Evolutionary conservation across 495 filamentous ascomycete species (phyloP).

Genomic region (Aspergillus conjunctus): DNA sequence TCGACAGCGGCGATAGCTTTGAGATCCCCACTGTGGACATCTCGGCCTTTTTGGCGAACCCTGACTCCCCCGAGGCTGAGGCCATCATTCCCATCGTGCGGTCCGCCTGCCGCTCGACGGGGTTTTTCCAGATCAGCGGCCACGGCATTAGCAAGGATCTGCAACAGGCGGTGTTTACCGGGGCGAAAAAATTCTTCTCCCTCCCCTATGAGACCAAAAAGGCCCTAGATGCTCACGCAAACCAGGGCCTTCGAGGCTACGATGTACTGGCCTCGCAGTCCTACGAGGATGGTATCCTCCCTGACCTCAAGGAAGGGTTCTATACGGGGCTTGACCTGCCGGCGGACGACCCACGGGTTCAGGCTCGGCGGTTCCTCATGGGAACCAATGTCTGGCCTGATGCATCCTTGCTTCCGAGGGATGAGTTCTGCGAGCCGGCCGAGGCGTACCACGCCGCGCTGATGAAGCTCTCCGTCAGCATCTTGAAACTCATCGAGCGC

Average conservation of each 20-base stretch:
- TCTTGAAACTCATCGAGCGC: slow-evolving; percentile 22
- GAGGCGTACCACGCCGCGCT: slow-evolving; percentile 26
- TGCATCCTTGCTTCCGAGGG: slow-evolving; percentile 11
- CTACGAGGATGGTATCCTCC: slow-evolving; percentile 26
- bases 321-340: slow-evolving; percentile 33
- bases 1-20: too few relatives aligned
- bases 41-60: slow-evolving; percentile 34
- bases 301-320: slow-evolving; percentile 40
- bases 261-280: slow-evolving; percentile 30
- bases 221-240: slow-evolving; percentile 23
- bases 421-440: slow-evolving; percentile 24
- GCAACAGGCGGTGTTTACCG: slow-evolving; percentile 31
- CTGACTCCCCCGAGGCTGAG: slow-evolving; percentile 24
- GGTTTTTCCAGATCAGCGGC: slow-evolving; percentile 42
- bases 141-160: slow-evolving; percentile 32
- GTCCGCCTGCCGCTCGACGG: slow-evolving; percentile 33
- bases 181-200: slow-evolving; percentile 33
- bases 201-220: slow-evolving; percentile 35
- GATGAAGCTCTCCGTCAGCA: background rate
- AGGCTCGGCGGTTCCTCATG: slow-evolving; percentile 27
- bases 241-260: slow-evolving; percentile 35
- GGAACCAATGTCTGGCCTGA: slow-evolving; percentile 35
- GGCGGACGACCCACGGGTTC: slow-evolving; percentile 27
- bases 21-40: slow-evolving; percentile 12
- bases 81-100: slow-evolving; percentile 28